Percentiles rank a stretch among this genome's conserved stretches.
Evolutionary conservation across 2,329 filamentous ascomycete genomes (phyloP).

Genomic region (Fonsecaea pedrosoi): DNA sequence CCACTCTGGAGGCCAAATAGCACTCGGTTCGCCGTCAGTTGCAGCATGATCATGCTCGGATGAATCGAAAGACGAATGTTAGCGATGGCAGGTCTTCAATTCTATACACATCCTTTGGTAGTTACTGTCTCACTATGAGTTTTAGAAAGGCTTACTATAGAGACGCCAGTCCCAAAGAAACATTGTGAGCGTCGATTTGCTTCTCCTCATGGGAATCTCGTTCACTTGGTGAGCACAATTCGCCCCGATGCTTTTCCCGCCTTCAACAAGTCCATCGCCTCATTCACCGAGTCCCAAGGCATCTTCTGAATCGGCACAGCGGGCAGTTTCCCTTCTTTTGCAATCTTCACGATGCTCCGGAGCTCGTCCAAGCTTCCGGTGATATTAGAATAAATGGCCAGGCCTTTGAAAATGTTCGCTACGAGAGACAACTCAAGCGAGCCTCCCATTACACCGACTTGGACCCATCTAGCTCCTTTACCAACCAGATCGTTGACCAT

Average conservation of each 20-base stretch:
- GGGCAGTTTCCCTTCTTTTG: constrained; percentile 21
- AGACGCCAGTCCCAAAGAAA: no score
- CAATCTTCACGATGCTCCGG: constrained; percentile 19
- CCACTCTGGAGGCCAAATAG: no score
- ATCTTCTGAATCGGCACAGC: constrained; percentile 25
- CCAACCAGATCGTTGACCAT: constrained; percentile 15
- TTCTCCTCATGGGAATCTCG: no score
- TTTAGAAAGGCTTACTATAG: no score
- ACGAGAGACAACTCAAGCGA: constrained; percentile 29
- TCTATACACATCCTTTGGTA: no score
- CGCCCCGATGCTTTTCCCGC: constrained; percentile 30
- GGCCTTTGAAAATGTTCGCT: constrained; percentile 14
- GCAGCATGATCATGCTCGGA: no score
- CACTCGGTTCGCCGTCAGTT: no score
- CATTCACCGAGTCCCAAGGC: constrained; percentile 24
- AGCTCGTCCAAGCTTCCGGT: constrained; percentile 29
- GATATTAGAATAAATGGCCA: constrained; percentile 25
- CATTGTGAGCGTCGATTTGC: no score
- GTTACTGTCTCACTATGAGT: no score
- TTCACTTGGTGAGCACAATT: constrained; percentile 18
- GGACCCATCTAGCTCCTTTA: constrained; percentile 33
- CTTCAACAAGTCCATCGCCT: constrained; percentile 28
- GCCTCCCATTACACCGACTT: constrained; percentile 34
- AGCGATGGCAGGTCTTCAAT: no score
- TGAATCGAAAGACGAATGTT: no score